These are phyloP conservation scores for Epichloe amarillans DNA, from an alignment of 2,329 filamentous ascomycete species.

Conservation along the genomic window DNA sequence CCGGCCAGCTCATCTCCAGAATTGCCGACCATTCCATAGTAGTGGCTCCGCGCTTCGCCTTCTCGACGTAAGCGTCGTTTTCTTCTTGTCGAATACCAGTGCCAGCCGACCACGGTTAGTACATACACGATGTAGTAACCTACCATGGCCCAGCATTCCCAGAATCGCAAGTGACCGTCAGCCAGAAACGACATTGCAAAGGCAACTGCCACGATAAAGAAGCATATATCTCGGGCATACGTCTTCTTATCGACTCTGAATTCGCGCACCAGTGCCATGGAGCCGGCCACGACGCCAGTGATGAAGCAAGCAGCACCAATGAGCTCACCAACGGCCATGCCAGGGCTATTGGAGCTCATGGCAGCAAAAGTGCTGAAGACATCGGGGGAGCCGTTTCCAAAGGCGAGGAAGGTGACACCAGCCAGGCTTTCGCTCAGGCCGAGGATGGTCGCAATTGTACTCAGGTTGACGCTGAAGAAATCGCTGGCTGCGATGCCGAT, in stretches of 20 bases:
- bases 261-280: conserved; percentile 92
- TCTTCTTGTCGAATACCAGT: conserved; percentile 64
- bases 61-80: conserved; percentile 50
- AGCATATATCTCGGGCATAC: conserved; percentile 81
- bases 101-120: conserved; percentile 74
- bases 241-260: conserved; percentile 83
- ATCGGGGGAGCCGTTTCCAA: conserved; percentile 95
- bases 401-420: conserved; percentile 89
- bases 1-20: conserved; percentile 38
- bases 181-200: conserved; percentile 82
- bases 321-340: conserved; percentile 86
- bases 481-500: conserved; percentile 97
- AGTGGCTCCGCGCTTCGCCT: conserved; percentile 61
- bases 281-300: conserved; percentile 87
- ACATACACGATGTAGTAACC: conserved; percentile 87
- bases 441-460: conserved; percentile 77
- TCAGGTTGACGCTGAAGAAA: conserved; percentile 95
- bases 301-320: conserved; percentile 95
- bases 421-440: conserved; percentile 93
- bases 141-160: conserved; percentile 88
- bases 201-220: conserved; percentile 75
- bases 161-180: conserved; percentile 70
- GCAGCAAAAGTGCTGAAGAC: conserved; percentile 98
- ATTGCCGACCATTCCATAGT: conserved; percentile 41
- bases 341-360: conserved; percentile 94